Evolutionary conservation across 805 yeast species (phyloP).

Genomic region (Pichia manshurica): DNA sequence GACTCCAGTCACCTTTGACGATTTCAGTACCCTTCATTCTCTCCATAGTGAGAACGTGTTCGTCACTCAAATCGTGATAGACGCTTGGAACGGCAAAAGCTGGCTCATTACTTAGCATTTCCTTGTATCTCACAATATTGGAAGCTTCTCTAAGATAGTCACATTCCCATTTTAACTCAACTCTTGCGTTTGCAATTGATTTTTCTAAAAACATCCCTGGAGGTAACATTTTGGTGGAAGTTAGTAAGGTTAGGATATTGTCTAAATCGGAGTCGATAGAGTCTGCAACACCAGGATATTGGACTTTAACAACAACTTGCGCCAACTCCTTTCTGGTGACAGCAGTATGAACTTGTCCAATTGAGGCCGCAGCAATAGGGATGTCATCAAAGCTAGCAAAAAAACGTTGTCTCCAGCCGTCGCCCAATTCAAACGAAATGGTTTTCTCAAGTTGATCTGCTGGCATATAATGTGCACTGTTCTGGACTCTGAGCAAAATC

Average conservation of each 20-base stretch:
- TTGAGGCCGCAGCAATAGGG: constrained; percentile 96
- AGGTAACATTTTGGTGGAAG: constrained; percentile 84
- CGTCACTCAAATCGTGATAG: constrained; percentile 68
- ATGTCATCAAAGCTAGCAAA: constrained; percentile 75
- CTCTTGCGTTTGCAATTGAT: constrained; percentile 88
- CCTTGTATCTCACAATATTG: constrained; percentile 61
- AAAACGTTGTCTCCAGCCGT: constrained; percentile 61
- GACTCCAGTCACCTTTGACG: constrained; percentile 68
- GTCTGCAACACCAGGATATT: constrained; percentile 93
- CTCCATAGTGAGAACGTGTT: constrained; percentile 85
- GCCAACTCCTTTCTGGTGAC: constrained; percentile 52
- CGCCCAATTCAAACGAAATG: constrained; percentile 68
- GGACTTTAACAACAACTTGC: constrained; percentile 89
- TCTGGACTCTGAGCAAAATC: constrained; percentile 79
- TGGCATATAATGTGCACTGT: constrained; percentile 96
- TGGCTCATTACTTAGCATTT: constrained; percentile 53
- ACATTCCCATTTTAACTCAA: constrained; percentile 95
- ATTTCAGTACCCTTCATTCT: constrained; percentile 79
- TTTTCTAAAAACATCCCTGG: constrained; percentile 88
- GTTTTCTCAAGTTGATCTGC: constrained; percentile 77
- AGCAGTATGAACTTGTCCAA: constrained; percentile 93
- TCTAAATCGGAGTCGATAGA: constrained; percentile 93
- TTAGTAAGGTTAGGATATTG: constrained; percentile 70
- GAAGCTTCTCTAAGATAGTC: constrained; percentile 88
- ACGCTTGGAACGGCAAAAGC: constrained; percentile 79